Evolutionary conservation across 305 asterid genomes (phyloP).

Genomic region (Fraxinus baroniana): DNA sequence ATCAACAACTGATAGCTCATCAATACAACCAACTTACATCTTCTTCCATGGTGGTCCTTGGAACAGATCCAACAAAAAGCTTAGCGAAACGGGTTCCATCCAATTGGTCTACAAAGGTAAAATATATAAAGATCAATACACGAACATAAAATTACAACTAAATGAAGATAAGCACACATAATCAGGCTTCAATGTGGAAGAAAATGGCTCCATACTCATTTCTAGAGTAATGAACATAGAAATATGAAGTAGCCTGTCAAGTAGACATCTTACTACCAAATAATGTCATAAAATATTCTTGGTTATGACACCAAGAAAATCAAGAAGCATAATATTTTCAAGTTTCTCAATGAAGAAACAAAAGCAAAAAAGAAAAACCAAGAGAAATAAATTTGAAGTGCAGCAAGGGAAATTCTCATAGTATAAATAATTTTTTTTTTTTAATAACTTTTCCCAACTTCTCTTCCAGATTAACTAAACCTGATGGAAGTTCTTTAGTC

Average conservation of each 20-base stretch:
- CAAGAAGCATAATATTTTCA: not conserved
- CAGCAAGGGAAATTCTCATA: not conserved
- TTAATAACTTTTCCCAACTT: not conserved
- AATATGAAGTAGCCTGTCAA: not conserved
- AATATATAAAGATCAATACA: slow-evolving; percentile 5
- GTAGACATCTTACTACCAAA: not conserved
- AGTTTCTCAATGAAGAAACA: not conserved
- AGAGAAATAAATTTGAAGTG: not conserved
- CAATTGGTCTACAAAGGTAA: slow-evolving; percentile 43
- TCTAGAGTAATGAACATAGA: slow-evolving; percentile 1
- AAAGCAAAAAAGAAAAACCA: not conserved
- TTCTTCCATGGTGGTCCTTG: slow-evolving; percentile 77
- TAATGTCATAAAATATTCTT: slow-evolving; percentile 8
- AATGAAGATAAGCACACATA: not conserved
- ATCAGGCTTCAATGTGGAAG: not conserved
- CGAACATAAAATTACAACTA: not conserved
- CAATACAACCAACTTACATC: slow-evolving; percentile 59
- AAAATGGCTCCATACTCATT: not conserved
- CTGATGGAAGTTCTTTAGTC: not conserved
- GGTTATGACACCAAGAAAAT: not conserved
- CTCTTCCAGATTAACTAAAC: not conserved
- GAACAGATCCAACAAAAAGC: slow-evolving; percentile 96
- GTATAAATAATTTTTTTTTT: not conserved
- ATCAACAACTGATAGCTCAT: not conserved
- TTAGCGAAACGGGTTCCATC: slow-evolving; percentile 73